phyloP scores from a whole-genome alignment of 1,284 basidiomycete species.

The Takashimella tepidaria region DNA sequence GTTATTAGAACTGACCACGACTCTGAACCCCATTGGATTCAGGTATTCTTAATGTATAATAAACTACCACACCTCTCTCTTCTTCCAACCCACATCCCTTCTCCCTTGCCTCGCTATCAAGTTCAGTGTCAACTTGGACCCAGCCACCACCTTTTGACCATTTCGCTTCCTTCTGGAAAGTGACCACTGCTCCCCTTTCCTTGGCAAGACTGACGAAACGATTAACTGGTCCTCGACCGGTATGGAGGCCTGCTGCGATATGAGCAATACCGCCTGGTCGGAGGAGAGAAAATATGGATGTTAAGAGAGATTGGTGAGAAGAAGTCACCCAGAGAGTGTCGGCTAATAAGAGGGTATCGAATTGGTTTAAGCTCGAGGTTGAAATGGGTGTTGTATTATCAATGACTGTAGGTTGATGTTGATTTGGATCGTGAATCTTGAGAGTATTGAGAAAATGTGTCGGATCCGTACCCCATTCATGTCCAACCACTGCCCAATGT shows the following conservation, averaged over 20 bases:
- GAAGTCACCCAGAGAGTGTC: slow-evolving; percentile 42
- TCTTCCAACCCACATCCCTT: slow-evolving; percentile 21
- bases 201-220: slow-evolving; percentile 30
- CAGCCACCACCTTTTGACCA: slow-evolving; percentile 33
- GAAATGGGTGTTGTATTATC: no score
- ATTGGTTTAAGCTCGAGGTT: slow-evolving; percentile 6
- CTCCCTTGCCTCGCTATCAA: no score
- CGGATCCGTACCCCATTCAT: slow-evolving; percentile 37
- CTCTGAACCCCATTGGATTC: neutral
- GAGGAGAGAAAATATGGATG: slow-evolving; percentile 33
- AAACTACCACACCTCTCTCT: slow-evolving; percentile 43
- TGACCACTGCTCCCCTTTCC: slow-evolving; percentile 17
- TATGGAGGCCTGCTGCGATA: slow-evolving; percentile 44
- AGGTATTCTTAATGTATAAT: slow-evolving; percentile 24
- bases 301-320: slow-evolving; percentile 33
- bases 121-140: slow-evolving; percentile 3
- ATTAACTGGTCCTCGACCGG: slow-evolving; percentile 39
- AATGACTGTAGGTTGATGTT: neutral
- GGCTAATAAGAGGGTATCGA: slow-evolving; percentile 39
- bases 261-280: slow-evolving; percentile 25
- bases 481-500: slow-evolving; percentile 28
- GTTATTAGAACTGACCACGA: no score
- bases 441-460: slow-evolving; percentile 13
- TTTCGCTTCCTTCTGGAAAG: slow-evolving; percentile 19
- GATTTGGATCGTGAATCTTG: neutral